Conservation (phyloP, 768 basidiomycete genomes). For the Lactarius akahatsu region DNA sequence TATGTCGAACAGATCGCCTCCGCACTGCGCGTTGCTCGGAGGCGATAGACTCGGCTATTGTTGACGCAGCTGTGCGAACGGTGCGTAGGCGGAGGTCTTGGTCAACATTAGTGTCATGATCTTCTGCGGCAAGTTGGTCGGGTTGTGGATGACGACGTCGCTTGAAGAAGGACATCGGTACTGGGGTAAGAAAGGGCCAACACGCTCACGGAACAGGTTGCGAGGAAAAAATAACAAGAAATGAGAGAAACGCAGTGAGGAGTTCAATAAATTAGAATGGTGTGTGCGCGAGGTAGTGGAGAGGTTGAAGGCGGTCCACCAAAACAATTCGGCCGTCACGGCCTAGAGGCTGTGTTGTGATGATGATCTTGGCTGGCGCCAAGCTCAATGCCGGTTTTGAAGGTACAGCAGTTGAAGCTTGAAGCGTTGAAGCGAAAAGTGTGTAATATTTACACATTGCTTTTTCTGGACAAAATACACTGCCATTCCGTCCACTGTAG, state of each 20-base stretch:
- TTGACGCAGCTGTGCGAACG: slow-evolving; percentile 89
- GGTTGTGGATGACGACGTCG: slow-evolving; percentile 21
- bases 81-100: slow-evolving; percentile 85
- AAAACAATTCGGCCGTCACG: background rate
- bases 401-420: background rate
- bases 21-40: slow-evolving; percentile 69
- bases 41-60: slow-evolving; percentile 82
- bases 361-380: slow-evolving; percentile 11
- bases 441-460: background rate
- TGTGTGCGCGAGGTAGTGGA: background rate
- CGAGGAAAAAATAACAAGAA: background rate
- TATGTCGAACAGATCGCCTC: slow-evolving; percentile 49
- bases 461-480: background rate
- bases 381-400: background rate
- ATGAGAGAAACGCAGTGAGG: background rate
- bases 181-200: background rate
- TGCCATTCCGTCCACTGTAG: background rate
- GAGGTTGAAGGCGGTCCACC: background rate
- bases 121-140: slow-evolving; percentile 48
- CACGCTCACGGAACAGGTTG: background rate
- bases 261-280: slow-evolving; percentile 9
- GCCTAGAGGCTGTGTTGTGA: background rate
- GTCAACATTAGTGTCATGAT: slow-evolving; percentile 71
- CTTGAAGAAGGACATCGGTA: slow-evolving; percentile 26
- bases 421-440: no score